A percentile compares a stretch with the other conserved stretches of the same genome.
Evolutionary conservation across 2,329 filamentous ascomycete species (phyloP).

Genomic region (Elsinoe perseae): DNA sequence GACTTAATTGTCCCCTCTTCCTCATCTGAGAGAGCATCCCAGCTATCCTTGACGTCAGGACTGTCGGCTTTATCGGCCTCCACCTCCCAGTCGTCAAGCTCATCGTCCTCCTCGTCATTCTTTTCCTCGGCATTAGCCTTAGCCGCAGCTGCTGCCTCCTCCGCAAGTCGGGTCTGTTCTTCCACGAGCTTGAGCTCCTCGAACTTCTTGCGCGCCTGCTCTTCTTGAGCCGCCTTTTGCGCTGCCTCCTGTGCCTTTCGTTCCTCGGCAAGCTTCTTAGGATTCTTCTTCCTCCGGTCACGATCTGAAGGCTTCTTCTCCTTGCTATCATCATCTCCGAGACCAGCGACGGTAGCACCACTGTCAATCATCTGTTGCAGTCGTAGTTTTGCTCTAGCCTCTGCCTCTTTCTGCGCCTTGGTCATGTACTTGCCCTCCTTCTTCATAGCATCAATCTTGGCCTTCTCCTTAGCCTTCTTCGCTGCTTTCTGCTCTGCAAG

Average conservation of each 20-base stretch:
- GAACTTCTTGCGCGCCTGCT: slow-evolving; percentile 50
- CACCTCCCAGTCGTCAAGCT: slow-evolving; percentile 75
- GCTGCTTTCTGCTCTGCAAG: slow-evolving; percentile 65
- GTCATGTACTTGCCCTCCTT: slow-evolving; percentile 81
- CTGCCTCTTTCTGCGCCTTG: slow-evolving; percentile 77
- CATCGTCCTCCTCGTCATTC: slow-evolving; percentile 56
- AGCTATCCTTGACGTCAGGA: slow-evolving; percentile 82
- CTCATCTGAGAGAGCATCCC: slow-evolving; percentile 79
- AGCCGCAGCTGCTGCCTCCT: slow-evolving; percentile 70
- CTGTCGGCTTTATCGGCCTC: slow-evolving; percentile 67
- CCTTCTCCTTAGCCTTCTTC: slow-evolving; percentile 82
- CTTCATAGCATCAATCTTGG: slow-evolving; percentile 78
- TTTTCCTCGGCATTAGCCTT: slow-evolving; percentile 60
- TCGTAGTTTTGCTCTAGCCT: slow-evolving; percentile 68
- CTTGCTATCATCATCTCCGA: slow-evolving; percentile 62
- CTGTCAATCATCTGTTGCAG: slow-evolving; percentile 78
- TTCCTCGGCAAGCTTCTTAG: slow-evolving; percentile 54
- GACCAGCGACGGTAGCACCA: slow-evolving; percentile 52
- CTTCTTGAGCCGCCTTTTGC: slow-evolving; percentile 36
- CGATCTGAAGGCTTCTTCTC: slow-evolving; percentile 75
- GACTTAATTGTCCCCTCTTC: slow-evolving; percentile 45
- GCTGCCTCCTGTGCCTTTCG: slow-evolving; percentile 30
- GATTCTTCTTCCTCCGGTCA: slow-evolving; percentile 66
- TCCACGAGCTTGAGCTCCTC: slow-evolving; percentile 45
- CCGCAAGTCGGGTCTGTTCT: slow-evolving; percentile 67